A percentile compares a stretch with the other conserved stretches of the same genome.
Conservation (phyloP, 306 rosid genomes). For the Potentilla sterilis region DNA sequence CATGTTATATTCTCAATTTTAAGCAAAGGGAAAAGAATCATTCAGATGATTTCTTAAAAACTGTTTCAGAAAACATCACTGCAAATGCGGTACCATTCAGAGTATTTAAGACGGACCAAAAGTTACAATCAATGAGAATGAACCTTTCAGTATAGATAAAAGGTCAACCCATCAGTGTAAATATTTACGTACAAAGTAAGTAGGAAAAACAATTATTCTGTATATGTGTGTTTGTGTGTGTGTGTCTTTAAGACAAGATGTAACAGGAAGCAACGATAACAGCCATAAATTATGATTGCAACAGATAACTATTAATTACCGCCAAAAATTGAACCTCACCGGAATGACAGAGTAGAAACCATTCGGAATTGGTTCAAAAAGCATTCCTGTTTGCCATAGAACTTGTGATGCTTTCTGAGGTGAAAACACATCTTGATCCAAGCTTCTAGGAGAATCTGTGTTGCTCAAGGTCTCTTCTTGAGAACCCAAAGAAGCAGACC, state of each 20-base stretch:
- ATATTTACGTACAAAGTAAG: neutral
- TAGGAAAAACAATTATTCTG: too few relatives aligned
- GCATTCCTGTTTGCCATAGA: constrained; percentile 88
- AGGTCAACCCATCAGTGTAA: too few relatives aligned
- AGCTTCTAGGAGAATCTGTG: constrained; percentile 53
- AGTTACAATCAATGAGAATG: neutral
- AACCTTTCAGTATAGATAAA: too few relatives aligned
- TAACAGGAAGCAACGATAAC: constrained; percentile 11
- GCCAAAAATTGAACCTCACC: constrained; percentile 54
- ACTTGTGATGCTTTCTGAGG: constrained; percentile 83
- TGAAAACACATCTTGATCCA: constrained; percentile 55
- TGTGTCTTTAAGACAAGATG: neutral
- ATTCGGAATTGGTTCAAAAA: constrained; percentile 85
- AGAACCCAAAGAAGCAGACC: constrained; percentile 81
- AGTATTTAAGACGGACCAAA: neutral
- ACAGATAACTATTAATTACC: constrained; percentile 25
- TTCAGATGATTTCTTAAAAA: neutral
- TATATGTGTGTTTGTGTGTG: too few relatives aligned
- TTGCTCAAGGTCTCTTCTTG: constrained; percentile 58
- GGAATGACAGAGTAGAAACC: constrained; percentile 91
- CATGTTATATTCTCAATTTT: neutral
- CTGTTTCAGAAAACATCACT: neutral
- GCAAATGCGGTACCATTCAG: constrained; percentile 4
- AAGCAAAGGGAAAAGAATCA: neutral
- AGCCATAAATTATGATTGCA: neutral